Evolutionary conservation across 2,329 filamentous ascomycete species (phyloP), one percentile per base, ranked within the genome.

Genomic region (Fusarium burgessii): DNA sequence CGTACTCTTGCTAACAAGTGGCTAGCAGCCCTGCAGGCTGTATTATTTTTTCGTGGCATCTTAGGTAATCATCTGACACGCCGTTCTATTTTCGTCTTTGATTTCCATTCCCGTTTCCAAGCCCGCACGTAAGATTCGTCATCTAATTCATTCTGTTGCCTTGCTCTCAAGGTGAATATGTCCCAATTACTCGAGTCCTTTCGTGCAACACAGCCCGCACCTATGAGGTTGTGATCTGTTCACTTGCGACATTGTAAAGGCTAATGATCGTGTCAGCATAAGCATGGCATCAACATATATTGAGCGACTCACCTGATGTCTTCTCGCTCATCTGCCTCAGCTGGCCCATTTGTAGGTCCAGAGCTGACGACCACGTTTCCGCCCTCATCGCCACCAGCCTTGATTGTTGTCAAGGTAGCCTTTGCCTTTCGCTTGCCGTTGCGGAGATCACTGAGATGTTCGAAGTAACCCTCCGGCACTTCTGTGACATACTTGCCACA

Each of bases 401-500:
- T 65, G 46, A 68, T 45, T 20, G 42, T 55, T 6, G 32, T 59
- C 50, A 68, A 59, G 25, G 55, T 32, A 14, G 40, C 56, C 54
- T 73, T 73, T 15, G 59, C 38, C 62, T 68, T 64, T 20, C 43
- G 42, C 68, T 88, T 91, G 79, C 93, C 90, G 49, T 91, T 92
- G 57, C 93, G 87, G 20, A 94, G 82, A 63, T 87, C 84, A 80
- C 93, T 91, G 8, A 97, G 85, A 76, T 94, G 93, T 72, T 93
- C 89, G 74, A 98, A 96, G 82, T 98, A 98, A 40, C 88, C 90
- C 10, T 90, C 87, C 2, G 91, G 88, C 3, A 98, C 92, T 0
- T 90, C 89, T 0, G 95, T 98, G 67, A 93, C 86, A 80, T 98
- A 98, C 70, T 90, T 89, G 47, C 95, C 95, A 77, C 91, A 94